Conservation (phyloP, 169 alveolate species). For the Plasmodium cynomolgi region DNA sequence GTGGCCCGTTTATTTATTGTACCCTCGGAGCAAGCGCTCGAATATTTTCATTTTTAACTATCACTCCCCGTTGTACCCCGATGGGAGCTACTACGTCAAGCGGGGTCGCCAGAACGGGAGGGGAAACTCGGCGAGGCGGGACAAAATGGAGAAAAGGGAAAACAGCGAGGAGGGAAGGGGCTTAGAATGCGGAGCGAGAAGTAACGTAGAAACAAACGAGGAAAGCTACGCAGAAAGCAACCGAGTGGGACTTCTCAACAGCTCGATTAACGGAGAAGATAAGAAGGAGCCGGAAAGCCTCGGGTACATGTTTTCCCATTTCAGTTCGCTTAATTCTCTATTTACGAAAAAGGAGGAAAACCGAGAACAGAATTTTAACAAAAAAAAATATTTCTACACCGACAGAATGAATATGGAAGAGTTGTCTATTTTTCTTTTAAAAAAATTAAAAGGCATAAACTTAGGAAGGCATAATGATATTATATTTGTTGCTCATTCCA, state of each 20-base stretch:
- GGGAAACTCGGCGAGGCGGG: neutral
- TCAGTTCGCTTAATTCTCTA: conserved; percentile 16
- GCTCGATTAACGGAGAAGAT: neutral
- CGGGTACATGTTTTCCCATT: neutral
- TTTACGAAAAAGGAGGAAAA: conserved; percentile 27
- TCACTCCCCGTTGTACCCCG: conserved; percentile 57
- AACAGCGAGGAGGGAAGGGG: neutral
- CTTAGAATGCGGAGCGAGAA: neutral
- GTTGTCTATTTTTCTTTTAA: conserved; percentile 29
- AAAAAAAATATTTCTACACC: conserved; percentile 62
- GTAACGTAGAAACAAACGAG: neutral
- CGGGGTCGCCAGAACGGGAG: neutral
- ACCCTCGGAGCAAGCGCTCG: conserved; percentile 12
- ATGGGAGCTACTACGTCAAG: conserved; percentile 22
- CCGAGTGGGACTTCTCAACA: neutral
- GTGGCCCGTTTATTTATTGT: conserved; percentile 65
- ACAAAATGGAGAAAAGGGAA: neutral
- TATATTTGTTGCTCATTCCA: conserved; percentile 64
- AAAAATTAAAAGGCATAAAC: conserved; percentile 54
- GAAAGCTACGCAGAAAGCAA: neutral
- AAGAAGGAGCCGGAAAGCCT: neutral
- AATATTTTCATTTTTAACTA: conserved; percentile 57
- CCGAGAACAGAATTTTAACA: neutral
- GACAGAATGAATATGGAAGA: conserved; percentile 66
- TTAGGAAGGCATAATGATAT: conserved; percentile 55